Base-by-base conservation (phyloP, 2,329 filamentous ascomycete species). In the Bipolaris gigantea region DNA sequence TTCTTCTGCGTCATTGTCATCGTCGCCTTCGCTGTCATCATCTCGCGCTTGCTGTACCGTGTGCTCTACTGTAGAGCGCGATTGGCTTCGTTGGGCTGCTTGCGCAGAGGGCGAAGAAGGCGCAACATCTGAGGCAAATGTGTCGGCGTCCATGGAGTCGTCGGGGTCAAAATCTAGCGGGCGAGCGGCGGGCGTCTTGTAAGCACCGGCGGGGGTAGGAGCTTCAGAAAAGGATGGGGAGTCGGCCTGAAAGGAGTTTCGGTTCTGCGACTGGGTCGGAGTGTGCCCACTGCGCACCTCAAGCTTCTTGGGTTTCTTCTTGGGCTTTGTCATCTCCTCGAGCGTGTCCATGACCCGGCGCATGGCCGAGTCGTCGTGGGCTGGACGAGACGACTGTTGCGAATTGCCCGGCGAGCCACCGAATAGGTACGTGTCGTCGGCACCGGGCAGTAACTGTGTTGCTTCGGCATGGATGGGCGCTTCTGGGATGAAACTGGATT, bases 401-500 rank as follows among this genome's bases (percentile, higher is more conserved):
- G 60, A 60, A 41, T 68, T 59, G 9, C 71, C 72, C 46, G 70
- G 67, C 7, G 71, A 73, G 48, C 73, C 74, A 23, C 75, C 75
- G 61, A 76, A 77, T 46, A 79, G 55, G 59, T 78, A 80, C 18
- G 78, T 80, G 56, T 80, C 78, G 63, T 80, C 78, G 10, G 63
- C 72, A 36, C 77, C 77, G 8, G 61, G 39, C 27, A 57, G 59
- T 2, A 56, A 63, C 34, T 69, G 66, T 5, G 62, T 42, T 21
- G 61, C 56, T 18, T 65, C 66, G 9, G 55, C 62, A 19, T 66
- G 63, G 6, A 70, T 60, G 2, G 80, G 80, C 2, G 77, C 75
- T 41, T 85, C 83, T 0, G 83, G 84, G 40, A 86, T 57, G 61
- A 87, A 86, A 64, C 83, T 86, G 3, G 84, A 86, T 66, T 86